A percentile compares a stretch with the other conserved stretches of the same genome.
These are phyloP conservation scores for Pulveroboletus frians DNA, from an alignment of 768 basidiomycete genomes.

Conservation along the genomic window DNA sequence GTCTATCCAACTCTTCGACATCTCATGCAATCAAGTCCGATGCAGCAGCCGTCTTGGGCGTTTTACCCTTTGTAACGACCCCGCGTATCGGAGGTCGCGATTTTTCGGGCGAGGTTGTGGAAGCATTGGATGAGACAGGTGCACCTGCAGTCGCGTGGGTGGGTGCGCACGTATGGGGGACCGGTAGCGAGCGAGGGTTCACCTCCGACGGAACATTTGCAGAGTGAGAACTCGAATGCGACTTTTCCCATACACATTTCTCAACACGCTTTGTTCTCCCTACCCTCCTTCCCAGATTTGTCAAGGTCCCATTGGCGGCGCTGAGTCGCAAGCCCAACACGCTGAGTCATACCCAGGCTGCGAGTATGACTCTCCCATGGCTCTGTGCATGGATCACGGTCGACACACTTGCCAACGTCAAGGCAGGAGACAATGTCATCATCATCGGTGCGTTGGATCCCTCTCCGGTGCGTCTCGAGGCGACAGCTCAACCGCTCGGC, in stretches of 20 bases:
- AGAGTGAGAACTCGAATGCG: constrained; percentile 19
- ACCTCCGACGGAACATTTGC: constrained; percentile 32
- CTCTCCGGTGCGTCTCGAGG: not conserved
- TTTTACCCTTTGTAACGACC: constrained; percentile 29
- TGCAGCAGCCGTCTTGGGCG: constrained; percentile 25
- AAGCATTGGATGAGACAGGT: constrained; percentile 26
- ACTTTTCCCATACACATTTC: not conserved
- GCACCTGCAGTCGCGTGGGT: constrained; percentile 18
- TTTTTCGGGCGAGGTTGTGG: constrained; percentile 33
- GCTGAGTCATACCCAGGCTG: constrained; percentile 24
- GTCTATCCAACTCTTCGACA: too few relatives aligned
- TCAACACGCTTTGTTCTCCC: not conserved
- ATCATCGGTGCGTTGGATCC: constrained; percentile 23
- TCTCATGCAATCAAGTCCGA: constrained; percentile 20
- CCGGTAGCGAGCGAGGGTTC: constrained; percentile 30
- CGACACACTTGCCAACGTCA: constrained; percentile 30
- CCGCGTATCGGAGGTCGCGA: constrained; percentile 31
- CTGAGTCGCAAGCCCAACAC: constrained; percentile 29
- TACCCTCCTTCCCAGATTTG: constrained; percentile 16
- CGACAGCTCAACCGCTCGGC: not conserved
- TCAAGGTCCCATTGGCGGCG: constrained; percentile 25
- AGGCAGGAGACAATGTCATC: constrained; percentile 30
- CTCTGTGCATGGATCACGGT: constrained; percentile 36
- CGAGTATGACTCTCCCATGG: constrained; percentile 33
- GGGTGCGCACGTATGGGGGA: constrained; percentile 32